Base-by-base conservation (phyloP, 2,329 filamentous ascomycete genomes). In the Paracoccidioides lutzii region DNA sequence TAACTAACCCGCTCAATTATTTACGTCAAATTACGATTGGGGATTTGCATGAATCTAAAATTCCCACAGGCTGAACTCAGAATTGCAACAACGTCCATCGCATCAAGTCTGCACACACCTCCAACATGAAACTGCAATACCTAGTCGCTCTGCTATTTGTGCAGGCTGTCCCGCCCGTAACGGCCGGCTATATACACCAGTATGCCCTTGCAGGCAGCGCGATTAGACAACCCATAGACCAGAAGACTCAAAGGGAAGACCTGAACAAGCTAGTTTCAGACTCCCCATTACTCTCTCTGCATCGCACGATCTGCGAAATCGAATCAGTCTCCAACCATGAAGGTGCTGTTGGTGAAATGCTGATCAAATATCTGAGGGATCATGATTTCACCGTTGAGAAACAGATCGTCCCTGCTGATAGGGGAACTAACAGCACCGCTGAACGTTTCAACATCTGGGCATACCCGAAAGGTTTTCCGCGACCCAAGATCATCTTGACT, bases 381-480 rank as follows among this genome's bases (percentile, higher is more conserved):
- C 76, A 78, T 58, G 76, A 80, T 61, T 85, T 84, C 69, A 81
- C 76, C 0, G 82, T 85, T 37, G 78, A 85, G 62, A 78, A 76
- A 56, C 83, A 86, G 63, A 66, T 67, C 37, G 69, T 76, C 10
- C 63, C 62, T 9, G 63, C 67, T 37, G 58, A 62, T 15, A 41
- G 43, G 28, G 32, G 22, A 8, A 32, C 41, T 40, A n/a, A 53
- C 30, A 45, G 61, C 40, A 66, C 67, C 6, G 53, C 59, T 9
- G 8, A 32, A 37, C 78, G 86, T 44, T 90, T 85, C 75, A 95
- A 95, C 64, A 76, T 95, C 51, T 75, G 90, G 43, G 90, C 90
- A 1, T 89, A 66, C 54, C 67, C 69, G 2, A 55, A 57, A 10
- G 58, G 56, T 9, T 52, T 56, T 10, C 42, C 53, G 50, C 37